Evolutionary conservation across 805 yeast genomes (phyloP).

Genomic region (Wickerhamomyces silvicola): DNA sequence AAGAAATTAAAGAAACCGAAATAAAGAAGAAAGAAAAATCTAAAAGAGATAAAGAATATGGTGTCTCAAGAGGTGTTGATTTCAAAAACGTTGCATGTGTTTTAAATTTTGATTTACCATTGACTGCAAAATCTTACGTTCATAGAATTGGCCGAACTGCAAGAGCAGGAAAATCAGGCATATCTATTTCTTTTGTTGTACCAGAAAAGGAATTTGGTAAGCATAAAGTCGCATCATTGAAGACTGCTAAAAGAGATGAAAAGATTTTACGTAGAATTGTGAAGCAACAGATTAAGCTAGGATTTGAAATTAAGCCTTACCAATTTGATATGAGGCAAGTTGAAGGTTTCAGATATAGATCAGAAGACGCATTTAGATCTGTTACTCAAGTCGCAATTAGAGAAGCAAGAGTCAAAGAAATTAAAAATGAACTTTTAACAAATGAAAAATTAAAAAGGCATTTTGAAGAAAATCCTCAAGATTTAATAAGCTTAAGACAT

Average conservation of each 20-base stretch:
- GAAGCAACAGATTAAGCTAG: slow-evolving; percentile 67
- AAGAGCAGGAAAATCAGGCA: slow-evolving; percentile 93
- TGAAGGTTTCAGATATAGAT: slow-evolving; percentile 92
- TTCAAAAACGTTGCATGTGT: slow-evolving; percentile 96
- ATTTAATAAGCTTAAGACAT: slow-evolving; percentile 80
- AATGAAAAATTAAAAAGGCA: slow-evolving; percentile 89
- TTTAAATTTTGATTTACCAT: slow-evolving; percentile 88
- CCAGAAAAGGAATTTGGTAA: slow-evolving; percentile 80
- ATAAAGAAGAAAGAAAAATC: slow-evolving; percentile 21
- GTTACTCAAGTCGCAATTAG: slow-evolving; percentile 85
- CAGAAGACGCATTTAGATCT: slow-evolving; percentile 95
- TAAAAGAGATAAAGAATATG: slow-evolving; percentile 68
- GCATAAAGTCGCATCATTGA: slow-evolving; percentile 72
- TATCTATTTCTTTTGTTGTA: slow-evolving; percentile 88
- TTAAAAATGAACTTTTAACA: slow-evolving; percentile 78
- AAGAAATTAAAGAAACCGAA: slow-evolving; percentile 10
- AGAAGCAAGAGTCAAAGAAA: slow-evolving; percentile 88
- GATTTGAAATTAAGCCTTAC: slow-evolving; percentile 77
- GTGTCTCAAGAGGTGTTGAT: slow-evolving; percentile 96
- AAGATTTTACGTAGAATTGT: slow-evolving; percentile 72
- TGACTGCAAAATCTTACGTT: slow-evolving; percentile 80
- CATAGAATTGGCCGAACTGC: slow-evolving; percentile 98
- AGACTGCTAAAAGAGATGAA: slow-evolving; percentile 76
- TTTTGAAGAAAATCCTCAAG: slow-evolving; percentile 96
- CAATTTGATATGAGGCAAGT: slow-evolving; percentile 88